phyloP scores from a whole-genome alignment of 352 stramenopile genomes.

The Phytophthora pini region DNA sequence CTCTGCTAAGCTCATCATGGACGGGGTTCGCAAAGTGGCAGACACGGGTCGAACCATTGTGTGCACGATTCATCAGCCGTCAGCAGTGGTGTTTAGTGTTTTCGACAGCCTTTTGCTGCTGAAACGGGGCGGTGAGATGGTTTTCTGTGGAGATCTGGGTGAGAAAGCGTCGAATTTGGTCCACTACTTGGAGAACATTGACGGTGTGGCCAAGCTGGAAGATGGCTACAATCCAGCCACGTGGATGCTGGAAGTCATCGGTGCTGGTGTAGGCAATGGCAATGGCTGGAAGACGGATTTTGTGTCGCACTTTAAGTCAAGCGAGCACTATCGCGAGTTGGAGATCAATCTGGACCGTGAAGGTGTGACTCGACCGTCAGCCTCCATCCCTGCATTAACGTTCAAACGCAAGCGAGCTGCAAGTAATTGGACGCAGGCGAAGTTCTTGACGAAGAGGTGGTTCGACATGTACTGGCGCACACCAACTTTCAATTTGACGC shows the following conservation, averaged over 20 bases:
- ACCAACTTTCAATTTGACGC: slow-evolving; percentile 77
- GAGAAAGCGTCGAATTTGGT: slow-evolving; percentile 40
- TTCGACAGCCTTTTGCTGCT: slow-evolving; percentile 83
- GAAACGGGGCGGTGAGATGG: slow-evolving; percentile 49
- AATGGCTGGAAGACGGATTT: slow-evolving; percentile 18
- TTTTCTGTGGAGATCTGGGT: slow-evolving; percentile 64
- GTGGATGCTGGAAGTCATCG: slow-evolving; percentile 86
- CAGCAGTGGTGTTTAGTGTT: slow-evolving; percentile 35
- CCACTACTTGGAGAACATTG: slow-evolving; percentile 61
- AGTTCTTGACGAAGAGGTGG: slow-evolving; percentile 54
- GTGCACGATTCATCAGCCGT: slow-evolving; percentile 93
- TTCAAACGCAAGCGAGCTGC: slow-evolving; percentile 38
- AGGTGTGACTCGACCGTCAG: slow-evolving; percentile 18
- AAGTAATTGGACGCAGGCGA: slow-evolving; percentile 22
- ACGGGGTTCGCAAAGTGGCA: slow-evolving; percentile 77
- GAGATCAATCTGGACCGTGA: slow-evolving; percentile 13
- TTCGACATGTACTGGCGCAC: slow-evolving; percentile 82
- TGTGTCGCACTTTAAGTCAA: slow-evolving; percentile 14
- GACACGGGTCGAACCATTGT: slow-evolving; percentile 67
- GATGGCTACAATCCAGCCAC: slow-evolving; percentile 75
- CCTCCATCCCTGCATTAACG: slow-evolving; percentile 3
- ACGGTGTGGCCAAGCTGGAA: slow-evolving; percentile 43
- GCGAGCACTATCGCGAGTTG: slow-evolving; percentile 10
- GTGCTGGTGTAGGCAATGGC: slow-evolving; percentile 44
- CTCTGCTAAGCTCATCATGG: slow-evolving; percentile 72